Evolutionary conservation across 129 eudicot species (phyloP), one percentile per base, ranked within the genome.

Genomic region (Flaveria ramosissima): DNA sequence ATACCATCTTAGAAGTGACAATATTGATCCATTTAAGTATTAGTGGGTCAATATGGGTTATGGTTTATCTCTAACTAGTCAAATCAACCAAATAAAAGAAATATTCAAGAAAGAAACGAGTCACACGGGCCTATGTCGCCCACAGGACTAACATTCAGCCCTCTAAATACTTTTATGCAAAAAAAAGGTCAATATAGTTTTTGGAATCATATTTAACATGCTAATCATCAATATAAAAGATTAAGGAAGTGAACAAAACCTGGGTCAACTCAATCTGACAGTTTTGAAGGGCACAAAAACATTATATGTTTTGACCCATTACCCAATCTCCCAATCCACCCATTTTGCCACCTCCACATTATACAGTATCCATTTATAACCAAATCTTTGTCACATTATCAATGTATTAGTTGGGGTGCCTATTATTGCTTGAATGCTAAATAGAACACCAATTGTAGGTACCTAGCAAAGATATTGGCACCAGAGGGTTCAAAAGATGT

Each of bases 401-500:
- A 56, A 21, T 74, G n/a, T 68, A n/a, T 15, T 46, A 73, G 24
- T 63, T 71, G 69, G 81, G 78, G 70, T 71, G 46, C 56, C 47
- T 36, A 9, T 57, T 8, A 53, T 16, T 78, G 64, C 74, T 72
- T 76, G 39, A 60, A 19, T n/a, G 42, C 39, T 71, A 68, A 19
- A 56, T 67, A 74, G 52, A 75, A 76, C 73, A 19, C 75, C 41
- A 41, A 71, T 59, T 83, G 73, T 88, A 94, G 99, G 79, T 93
- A 79, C 76, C 78, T 92, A 67, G 99, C 99, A 72, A 94, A 94
- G 79, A 91, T 94, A 71, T 83, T 94, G 73, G 93, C 93, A 76
- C 97, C 99, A 68, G 99, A 94, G 82, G 99, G 97, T 75, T 84
- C 97, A 68, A 94, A 87, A 72, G 93, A 94, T 59, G 92, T 94